Conservation (phyloP, 1,139 yeast genomes). For the Zygoascus meyerae region DNA sequence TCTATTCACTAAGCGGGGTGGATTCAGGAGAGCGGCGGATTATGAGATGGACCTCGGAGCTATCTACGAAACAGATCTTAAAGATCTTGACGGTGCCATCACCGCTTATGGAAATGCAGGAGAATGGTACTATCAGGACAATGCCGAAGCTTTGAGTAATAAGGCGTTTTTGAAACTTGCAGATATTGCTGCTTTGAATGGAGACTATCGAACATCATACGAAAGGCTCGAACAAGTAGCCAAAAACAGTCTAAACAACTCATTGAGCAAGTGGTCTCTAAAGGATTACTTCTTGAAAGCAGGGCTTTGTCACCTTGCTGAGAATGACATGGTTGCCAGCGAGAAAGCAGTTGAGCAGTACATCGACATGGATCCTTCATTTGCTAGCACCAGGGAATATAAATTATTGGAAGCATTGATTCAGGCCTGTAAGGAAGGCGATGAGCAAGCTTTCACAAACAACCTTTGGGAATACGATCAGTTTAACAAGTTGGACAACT, state of each 20-base stretch:
- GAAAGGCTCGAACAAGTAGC: slow-evolving; percentile 73
- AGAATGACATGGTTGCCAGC: slow-evolving; percentile 76
- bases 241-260: slow-evolving; percentile 66
- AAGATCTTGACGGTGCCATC: slow-evolving; percentile 63
- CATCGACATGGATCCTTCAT: slow-evolving; percentile 67
- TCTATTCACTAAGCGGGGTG: slow-evolving; percentile 83
- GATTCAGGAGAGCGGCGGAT: slow-evolving; percentile 93
- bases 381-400: slow-evolving; percentile 73
- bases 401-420: slow-evolving; percentile 57
- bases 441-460: slow-evolving; percentile 67
- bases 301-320: slow-evolving; percentile 76
- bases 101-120: slow-evolving; percentile 88
- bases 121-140: slow-evolving; percentile 91
- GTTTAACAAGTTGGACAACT: slow-evolving; percentile 80
- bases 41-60: slow-evolving; percentile 88
- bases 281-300: slow-evolving; percentile 88
- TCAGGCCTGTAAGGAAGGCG: slow-evolving; percentile 72
- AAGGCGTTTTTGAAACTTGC: slow-evolving; percentile 89
- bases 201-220: slow-evolving; percentile 67
- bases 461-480: slow-evolving; percentile 81
- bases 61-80: slow-evolving; percentile 67
- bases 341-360: slow-evolving; percentile 62
- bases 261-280: slow-evolving; percentile 80
- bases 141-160: slow-evolving; percentile 85
- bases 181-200: slow-evolving; percentile 74